Percentiles rank a stretch among this genome's conserved stretches.
phyloP scores from a whole-genome alignment of 306 rosid species.

The Cucurbita ficifolia region DNA sequence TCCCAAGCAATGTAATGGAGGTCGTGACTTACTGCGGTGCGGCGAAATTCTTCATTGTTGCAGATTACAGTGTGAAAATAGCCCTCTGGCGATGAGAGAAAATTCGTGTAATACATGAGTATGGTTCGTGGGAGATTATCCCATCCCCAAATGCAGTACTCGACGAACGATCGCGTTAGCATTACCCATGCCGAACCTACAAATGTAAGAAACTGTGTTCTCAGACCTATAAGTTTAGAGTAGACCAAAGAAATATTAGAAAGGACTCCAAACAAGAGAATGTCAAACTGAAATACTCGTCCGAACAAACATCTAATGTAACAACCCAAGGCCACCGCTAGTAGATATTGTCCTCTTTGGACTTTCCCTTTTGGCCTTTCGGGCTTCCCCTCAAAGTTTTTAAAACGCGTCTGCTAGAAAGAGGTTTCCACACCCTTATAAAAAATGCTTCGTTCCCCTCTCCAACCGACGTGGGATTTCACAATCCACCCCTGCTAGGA shows the following conservation, averaged over 20 bases:
- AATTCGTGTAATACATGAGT: slow-evolving; percentile 81
- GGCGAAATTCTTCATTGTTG: slow-evolving; percentile 49
- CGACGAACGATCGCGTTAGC: slow-evolving; percentile 64
- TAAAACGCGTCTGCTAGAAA: no score
- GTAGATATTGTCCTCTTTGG: no score
- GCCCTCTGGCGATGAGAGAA: slow-evolving; percentile 84
- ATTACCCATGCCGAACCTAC: slow-evolving; percentile 96
- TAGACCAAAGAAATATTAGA: background rate
- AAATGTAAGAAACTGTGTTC: background rate
- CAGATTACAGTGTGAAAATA: slow-evolving; percentile 84
- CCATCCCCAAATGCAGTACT: slow-evolving; percentile 97
- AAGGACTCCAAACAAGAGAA: background rate
- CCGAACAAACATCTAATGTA: background rate
- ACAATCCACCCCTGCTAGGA: no score
- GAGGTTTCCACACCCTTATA: no score
- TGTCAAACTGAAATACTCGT: background rate
- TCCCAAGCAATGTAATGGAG: slow-evolving; percentile 99
- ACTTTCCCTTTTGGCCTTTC: no score
- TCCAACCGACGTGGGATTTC: no score
- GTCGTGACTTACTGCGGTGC: slow-evolving; percentile 67
- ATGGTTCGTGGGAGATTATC: slow-evolving; percentile 84
- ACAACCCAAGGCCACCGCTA: background rate
- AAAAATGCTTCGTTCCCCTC: no score
- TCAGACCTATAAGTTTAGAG: background rate
- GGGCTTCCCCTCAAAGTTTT: no score